Evolutionary conservation across 345 rosid species (phyloP).

Genomic region (Zanthoxylum bungeanum): DNA sequence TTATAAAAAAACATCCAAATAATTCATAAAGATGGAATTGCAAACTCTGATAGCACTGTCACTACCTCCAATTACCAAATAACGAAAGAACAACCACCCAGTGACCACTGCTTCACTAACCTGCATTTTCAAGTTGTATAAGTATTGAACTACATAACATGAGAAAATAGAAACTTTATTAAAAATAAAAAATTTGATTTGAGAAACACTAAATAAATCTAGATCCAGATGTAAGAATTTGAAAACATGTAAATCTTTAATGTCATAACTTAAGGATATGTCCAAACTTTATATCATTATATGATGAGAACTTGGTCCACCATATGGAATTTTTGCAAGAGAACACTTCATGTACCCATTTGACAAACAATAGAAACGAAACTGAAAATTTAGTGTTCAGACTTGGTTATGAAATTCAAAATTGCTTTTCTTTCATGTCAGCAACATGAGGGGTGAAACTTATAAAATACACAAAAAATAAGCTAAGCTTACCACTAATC

Average conservation of each 20-base stretch:
- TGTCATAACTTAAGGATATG: not conserved
- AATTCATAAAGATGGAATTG: not conserved
- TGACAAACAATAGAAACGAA: not conserved
- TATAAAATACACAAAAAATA: not conserved
- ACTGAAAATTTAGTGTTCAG: not conserved
- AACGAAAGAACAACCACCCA: constrained; percentile 97
- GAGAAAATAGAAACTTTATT: constrained; percentile 1
- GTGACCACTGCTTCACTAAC: constrained; percentile 96
- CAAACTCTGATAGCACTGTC: constrained; percentile 3
- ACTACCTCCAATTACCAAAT: constrained; percentile 97
- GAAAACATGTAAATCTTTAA: not conserved
- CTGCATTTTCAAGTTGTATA: constrained; percentile 44
- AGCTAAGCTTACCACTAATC: not conserved
- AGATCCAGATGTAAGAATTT: not conserved
- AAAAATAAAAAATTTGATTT: not conserved
- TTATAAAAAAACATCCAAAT: constrained; percentile 4
- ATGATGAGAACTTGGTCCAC: not conserved
- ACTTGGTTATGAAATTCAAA: not conserved
- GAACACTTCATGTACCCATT: not conserved
- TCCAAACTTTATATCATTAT: not conserved
- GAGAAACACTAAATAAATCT: not conserved
- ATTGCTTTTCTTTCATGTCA: not conserved
- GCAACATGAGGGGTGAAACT: not conserved
- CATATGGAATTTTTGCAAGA: not conserved
- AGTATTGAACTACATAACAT: constrained; percentile 8